phyloP scores from a whole-genome alignment of 805 yeast genomes.

The Saccharomyces paradoxus region DNA sequence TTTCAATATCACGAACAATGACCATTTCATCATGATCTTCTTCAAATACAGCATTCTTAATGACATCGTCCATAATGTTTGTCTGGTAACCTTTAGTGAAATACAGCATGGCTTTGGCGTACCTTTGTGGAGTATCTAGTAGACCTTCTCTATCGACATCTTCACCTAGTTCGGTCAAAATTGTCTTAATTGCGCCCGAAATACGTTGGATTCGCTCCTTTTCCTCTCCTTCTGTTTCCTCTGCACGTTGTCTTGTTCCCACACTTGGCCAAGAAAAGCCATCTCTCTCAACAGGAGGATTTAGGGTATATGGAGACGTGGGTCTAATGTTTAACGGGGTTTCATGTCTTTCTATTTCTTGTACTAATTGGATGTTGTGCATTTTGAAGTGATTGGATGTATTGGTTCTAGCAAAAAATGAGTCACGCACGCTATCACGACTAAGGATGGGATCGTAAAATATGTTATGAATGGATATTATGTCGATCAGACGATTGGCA shows the following conservation, averaged over 20 bases:
- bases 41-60: conserved; percentile 91
- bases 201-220: conserved; percentile 63
- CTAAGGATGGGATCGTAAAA: not conserved
- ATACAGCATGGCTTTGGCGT: conserved; percentile 91
- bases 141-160: conserved; percentile 84
- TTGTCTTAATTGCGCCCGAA: conserved; percentile 69
- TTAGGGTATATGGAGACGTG: conserved; percentile 73
- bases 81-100: conserved; percentile 97
- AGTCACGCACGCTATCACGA: not conserved
- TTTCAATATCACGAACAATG: conserved; percentile 88
- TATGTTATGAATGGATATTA: not conserved
- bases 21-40: conserved; percentile 99
- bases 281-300: conserved; percentile 81
- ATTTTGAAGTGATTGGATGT: not conserved
- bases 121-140: conserved; percentile 88
- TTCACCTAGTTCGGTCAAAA: conserved; percentile 82
- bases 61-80: conserved; percentile 74
- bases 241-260: conserved; percentile 75
- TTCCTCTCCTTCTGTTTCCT: conserved; percentile 58
- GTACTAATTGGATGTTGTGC: conserved; percentile 8
- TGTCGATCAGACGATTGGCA: not conserved
- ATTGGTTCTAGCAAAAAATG: not conserved
- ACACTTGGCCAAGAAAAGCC: conserved; percentile 90
- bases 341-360: conserved; percentile 18
- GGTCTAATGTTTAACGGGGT: conserved; percentile 70